Percentiles rank a stretch among this genome's conserved stretches.
These are phyloP conservation scores for Cajanus cajan DNA, from an alignment of 306 rosid genomes.

Conservation along the genomic window DNA sequence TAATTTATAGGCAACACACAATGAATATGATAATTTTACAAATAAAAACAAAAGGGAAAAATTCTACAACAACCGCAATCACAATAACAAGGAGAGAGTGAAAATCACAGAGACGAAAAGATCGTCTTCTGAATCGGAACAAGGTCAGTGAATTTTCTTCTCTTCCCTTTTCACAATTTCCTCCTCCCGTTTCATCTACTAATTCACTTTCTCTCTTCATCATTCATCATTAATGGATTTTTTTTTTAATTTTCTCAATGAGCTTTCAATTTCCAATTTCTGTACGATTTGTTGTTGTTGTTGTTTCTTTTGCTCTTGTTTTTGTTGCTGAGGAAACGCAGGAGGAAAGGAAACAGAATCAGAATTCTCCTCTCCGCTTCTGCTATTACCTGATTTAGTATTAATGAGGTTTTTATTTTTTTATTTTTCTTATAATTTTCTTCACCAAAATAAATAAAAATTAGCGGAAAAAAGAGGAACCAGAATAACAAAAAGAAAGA, in stretches of 20 bases:
- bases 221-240: conserved; percentile 4
- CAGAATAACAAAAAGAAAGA: conserved; percentile 14
- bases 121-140: conserved; percentile 63
- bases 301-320: conserved; percentile 45
- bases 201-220: conserved; percentile 19
- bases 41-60: conserved; percentile 36
- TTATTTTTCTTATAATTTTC: neutral
- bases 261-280: conserved; percentile 26
- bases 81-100: conserved; percentile 46
- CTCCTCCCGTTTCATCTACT: conserved; percentile 38
- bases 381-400: conserved; percentile 33
- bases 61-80: conserved; percentile 49
- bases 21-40: conserved; percentile 35
- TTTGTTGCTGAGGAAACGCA: conserved; percentile 55
- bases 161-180: conserved; percentile 33
- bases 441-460: conserved; percentile 7
- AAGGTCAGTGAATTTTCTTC: conserved; percentile 76
- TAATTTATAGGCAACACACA: conserved; percentile 23
- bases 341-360: conserved; percentile 38
- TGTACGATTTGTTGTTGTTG: conserved; percentile 33
- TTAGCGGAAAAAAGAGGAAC: neutral
- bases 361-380: conserved; percentile 28
- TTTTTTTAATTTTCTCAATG: neutral
- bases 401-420: conserved; percentile 19
- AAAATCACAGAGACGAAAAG: conserved; percentile 50